phyloP scores from a whole-genome alignment of 352 stramenopile genomes.

The Phytophthora cactorum region DNA sequence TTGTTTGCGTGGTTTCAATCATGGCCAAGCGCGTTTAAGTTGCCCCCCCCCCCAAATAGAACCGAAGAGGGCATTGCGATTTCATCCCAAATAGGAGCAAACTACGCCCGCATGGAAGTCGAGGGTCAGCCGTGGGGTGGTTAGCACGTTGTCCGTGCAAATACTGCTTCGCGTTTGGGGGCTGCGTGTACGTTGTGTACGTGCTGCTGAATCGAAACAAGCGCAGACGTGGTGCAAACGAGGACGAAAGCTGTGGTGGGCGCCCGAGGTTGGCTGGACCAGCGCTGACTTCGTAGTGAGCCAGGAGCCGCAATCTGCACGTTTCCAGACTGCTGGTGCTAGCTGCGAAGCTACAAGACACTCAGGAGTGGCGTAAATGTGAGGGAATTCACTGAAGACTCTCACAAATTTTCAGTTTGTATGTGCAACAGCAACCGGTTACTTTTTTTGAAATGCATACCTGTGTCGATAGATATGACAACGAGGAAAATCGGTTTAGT shows the following conservation, averaged over 20 bases:
- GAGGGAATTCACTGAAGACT: too few relatives aligned
- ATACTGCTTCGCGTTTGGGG: neutral
- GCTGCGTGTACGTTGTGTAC: neutral
- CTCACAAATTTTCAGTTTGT: too few relatives aligned
- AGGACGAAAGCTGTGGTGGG: too few relatives aligned
- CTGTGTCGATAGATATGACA: too few relatives aligned
- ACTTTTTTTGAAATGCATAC: too few relatives aligned
- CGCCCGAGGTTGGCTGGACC: too few relatives aligned
- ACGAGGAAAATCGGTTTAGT: too few relatives aligned
- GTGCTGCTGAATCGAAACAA: neutral
- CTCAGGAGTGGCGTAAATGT: neutral
- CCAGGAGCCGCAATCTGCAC: neutral
- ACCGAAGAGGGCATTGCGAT: neutral
- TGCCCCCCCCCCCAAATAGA: neutral
- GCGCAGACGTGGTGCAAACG: neutral
- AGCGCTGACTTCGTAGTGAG: neutral
- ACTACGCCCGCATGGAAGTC: neutral
- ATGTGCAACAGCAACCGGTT: too few relatives aligned
- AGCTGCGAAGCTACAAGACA: neutral
- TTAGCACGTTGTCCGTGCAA: neutral
- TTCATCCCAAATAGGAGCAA: neutral
- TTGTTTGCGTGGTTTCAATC: neutral
- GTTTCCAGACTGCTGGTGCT: too few relatives aligned
- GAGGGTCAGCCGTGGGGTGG: neutral
- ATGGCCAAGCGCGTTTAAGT: neutral